Evolutionary conservation across 345 rosid genomes (phyloP).

Genomic region (Salix purpurea): DNA sequence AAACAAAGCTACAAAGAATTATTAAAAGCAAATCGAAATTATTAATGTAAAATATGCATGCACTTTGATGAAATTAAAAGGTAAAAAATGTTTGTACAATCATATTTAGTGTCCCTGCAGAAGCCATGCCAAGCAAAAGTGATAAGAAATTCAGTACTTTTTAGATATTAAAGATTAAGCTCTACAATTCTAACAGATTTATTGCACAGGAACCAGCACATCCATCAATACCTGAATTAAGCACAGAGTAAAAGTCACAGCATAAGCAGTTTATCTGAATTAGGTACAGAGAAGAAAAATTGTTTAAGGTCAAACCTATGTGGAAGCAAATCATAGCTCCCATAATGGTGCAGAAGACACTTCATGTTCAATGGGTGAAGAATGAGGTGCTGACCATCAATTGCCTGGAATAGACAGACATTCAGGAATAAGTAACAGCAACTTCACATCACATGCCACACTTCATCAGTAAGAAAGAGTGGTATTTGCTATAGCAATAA

Average conservation of each 20-base stretch:
- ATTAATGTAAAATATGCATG: no score
- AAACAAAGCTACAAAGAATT: no score
- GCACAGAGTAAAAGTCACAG: no score
- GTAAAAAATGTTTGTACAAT: no score
- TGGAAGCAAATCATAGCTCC: conserved; percentile 73
- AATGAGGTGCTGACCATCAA: conserved; percentile 89
- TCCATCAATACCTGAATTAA: neutral
- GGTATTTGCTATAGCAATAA: neutral
- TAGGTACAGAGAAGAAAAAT: no score
- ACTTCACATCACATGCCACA: conserved; percentile 1
- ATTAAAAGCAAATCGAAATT: no score
- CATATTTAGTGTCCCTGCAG: no score
- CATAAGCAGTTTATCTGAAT: neutral
- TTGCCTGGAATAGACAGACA: conserved; percentile 52
- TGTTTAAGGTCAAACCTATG: conserved; percentile 35
- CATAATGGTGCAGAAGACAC: conserved; percentile 83
- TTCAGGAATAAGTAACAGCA: conserved; percentile 10
- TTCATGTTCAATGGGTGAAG: conserved; percentile 83
- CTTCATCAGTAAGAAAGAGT: neutral
- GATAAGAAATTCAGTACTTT: no score
- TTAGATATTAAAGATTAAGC: neutral
- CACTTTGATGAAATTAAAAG: no score
- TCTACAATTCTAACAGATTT: neutral
- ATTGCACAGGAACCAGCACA: neutral
- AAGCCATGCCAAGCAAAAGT: neutral